These are phyloP conservation scores for Curvularia spicifera DNA, from an alignment of 2,329 filamentous ascomycete species.

Conservation along the genomic window DNA sequence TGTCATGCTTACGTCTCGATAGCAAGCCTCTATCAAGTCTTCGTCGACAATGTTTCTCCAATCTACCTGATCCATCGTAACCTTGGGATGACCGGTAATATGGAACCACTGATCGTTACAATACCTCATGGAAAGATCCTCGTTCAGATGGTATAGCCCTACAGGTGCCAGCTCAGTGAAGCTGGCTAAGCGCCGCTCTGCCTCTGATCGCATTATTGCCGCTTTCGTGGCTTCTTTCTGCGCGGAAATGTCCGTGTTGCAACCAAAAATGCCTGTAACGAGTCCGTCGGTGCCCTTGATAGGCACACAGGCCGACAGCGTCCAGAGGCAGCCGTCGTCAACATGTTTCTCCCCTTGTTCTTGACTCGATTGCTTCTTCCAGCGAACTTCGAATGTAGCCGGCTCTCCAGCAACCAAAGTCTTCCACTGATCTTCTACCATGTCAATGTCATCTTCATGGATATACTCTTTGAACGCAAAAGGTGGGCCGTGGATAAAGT, in stretches of 20 bases:
- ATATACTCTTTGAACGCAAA: constrained; percentile 17
- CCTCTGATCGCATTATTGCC: constrained; percentile 22
- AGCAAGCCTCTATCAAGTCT: constrained; percentile 12
- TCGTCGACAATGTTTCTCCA: constrained; percentile 11
- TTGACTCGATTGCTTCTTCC: constrained; percentile 21
- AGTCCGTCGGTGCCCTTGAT: constrained; percentile 24
- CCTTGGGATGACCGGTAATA: constrained; percentile 19
- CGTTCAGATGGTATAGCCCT: constrained; percentile 19
- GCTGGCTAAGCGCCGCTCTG: constrained; percentile 23
- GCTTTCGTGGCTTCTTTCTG: constrained; percentile 31
- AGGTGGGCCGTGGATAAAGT: constrained; percentile 2
- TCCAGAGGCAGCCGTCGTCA: constrained; percentile 21
- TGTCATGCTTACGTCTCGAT: constrained; percentile 6
- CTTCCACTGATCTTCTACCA: constrained; percentile 23
- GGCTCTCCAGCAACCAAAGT: constrained; percentile 24
- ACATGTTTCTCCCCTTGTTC: background rate
- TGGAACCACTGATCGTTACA: constrained; percentile 31
- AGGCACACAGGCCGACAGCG: constrained; percentile 31
- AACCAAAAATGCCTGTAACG: constrained; percentile 30
- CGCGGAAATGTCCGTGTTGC: constrained; percentile 33
- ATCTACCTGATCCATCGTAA: constrained; percentile 14
- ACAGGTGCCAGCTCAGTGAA: constrained; percentile 25
- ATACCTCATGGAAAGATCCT: constrained; percentile 26
- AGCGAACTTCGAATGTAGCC: constrained; percentile 37
- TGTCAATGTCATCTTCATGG: constrained; percentile 10